Percentiles rank a stretch among this genome's conserved stretches.
Conservation (phyloP, 257 asterid species). For the Echites panduratus region DNA sequence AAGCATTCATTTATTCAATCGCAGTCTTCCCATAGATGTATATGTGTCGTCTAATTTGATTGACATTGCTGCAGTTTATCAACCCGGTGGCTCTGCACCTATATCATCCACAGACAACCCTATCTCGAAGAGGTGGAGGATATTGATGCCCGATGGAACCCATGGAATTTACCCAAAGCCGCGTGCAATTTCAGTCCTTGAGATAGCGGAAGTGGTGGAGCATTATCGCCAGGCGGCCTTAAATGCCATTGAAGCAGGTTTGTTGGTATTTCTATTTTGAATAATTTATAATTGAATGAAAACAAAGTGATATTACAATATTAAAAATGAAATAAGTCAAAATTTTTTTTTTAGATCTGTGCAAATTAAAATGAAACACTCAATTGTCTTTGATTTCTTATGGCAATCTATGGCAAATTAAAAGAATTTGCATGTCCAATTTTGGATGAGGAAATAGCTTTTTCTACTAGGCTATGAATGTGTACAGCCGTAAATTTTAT, state of each 20-base stretch:
- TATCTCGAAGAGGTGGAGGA: slow-evolving; percentile 90
- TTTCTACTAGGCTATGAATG: background rate
- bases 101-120: slow-evolving; percentile 79
- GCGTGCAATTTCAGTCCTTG: slow-evolving; percentile 41
- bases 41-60: no score
- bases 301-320: no score
- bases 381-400: no score
- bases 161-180: slow-evolving; percentile 67
- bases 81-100: slow-evolving; percentile 70
- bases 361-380: no score
- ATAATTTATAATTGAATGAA: no score
- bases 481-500: background rate
- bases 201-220: slow-evolving; percentile 53
- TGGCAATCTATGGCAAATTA: no score
- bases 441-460: no score
- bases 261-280: no score
- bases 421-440: no score
- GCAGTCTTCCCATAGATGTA: background rate
- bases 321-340: no score
- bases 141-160: slow-evolving; percentile 72
- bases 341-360: no score
- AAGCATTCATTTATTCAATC: background rate
- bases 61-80: slow-evolving; percentile 45
- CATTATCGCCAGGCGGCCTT: slow-evolving; percentile 75
- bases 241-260: slow-evolving; percentile 94